Base-by-base conservation (phyloP, 768 basidiomycete genomes). In the Macrolepiota albuminosa region DNA sequence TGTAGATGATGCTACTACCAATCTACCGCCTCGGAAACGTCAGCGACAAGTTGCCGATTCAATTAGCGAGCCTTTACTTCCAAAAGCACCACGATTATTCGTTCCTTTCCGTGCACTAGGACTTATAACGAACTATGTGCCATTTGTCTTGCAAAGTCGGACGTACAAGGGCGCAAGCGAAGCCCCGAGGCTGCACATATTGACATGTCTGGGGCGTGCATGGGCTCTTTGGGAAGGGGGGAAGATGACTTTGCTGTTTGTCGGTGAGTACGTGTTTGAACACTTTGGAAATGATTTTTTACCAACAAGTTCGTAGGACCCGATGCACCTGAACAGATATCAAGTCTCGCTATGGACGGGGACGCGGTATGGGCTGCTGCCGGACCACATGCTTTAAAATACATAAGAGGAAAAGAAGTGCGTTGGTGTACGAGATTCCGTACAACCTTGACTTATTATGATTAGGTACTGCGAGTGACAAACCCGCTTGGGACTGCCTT, bases 141-240 rank as follows among this genome's bases (percentile, higher is more conserved):
- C 95, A 10, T 93, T 96, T 70, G 85, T 89, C 16, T 72, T 98
- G 59, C 94, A 96, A 77, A 86, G 89, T 2, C 84, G 93, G 56
- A 85, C 90, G 0, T 80, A 87, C 68, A 95, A 95, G 70, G 92
- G 92, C 29, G 85, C 92, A 24, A 84, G 91, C 1, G 88, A 89
- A 21, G 91, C 89, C 3, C 94, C 95, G 0, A 83, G 84, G 50
- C 79, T 95, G 59, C 89, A 93, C 62, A 76, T 98, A 46, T 73
- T 97, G 37, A 95, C 93, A 11, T 95, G 91, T 67, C 74, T 98
- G 8, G 95, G 96, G 6, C 84, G 78, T 59, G 84, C 91, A 64
- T 98, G 95, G 95, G 91, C 94, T 18, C 77, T 97, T 68, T 98
- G 96, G 96, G 94, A 97, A 66, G 95, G 93, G 24, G 91, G 87